Evolutionary conservation across 148 eudicot genomes (phyloP), one percentile per base, ranked within the genome.

Genomic region (Vaccinium myrtillus): DNA sequence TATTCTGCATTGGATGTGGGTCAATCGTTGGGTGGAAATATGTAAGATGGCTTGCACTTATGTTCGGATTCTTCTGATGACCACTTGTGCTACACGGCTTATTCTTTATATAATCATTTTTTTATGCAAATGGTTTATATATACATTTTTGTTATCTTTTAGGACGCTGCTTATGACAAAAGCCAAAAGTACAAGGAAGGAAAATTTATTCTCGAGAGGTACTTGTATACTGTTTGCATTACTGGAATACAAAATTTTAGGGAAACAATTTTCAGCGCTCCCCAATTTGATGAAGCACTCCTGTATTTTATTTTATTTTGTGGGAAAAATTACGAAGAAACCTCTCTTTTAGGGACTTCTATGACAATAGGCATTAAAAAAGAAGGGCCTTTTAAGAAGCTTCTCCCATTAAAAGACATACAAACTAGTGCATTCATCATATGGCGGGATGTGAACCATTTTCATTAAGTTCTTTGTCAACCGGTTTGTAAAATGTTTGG

Each of bases 11-110:
- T 36, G 39, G 39, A 36, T 36, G 39, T 36, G 39, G 39, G 39
- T 36, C 39, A 36, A 36, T 90, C 56, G 92, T 95, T 46, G 98
- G 98, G 10, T 95, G 98, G 98, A 94, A 91, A 94, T 95, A 95
- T 81, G 39, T 95, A 86, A 91, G 93, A 30, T 77, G 32, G 81
- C 75, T 59, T 54, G 53, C 39, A 61, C 12, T 59, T 75, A 50
- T 46, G 77, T 84, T 36, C 16, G 39, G 39, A 36, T 2, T 36
- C 39, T 36, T 36, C 4, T 8, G 58, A 55, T 15, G 18, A 15
- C 16, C 50, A 11, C 19, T 12, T 75, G 2, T 75, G 75, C 8
- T 27, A 48, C 43, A 27, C 30, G 3, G 6, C n/a, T 14, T 49
- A 51, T 21, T 75, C 36, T 23, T 81, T 18, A 10, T 11, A 36